Percentiles rank a stretch among this genome's conserved stretches.
Conservation (phyloP, 1,284 basidiomycete genomes). For the Somion occarium region DNA sequence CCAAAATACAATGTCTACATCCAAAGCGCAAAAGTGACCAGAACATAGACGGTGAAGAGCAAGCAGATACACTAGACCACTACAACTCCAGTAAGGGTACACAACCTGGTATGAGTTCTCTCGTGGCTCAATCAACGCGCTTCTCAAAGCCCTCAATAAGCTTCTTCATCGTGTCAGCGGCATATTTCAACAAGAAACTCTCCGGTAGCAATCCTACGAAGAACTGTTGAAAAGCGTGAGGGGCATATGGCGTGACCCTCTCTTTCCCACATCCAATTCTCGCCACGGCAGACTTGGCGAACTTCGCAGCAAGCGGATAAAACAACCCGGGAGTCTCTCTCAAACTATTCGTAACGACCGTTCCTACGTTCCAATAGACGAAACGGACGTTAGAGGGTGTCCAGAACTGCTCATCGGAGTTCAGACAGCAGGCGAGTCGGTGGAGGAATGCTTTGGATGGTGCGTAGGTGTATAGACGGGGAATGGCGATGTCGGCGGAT, state of each 20-base stretch:
- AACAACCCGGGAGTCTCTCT: constrained; percentile 6
- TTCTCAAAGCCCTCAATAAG: not conserved
- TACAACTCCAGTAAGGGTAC: too few species aligned
- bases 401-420: constrained; percentile 22
- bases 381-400: constrained; percentile 21
- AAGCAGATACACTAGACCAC: too few species aligned
- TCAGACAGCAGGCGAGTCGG: constrained; percentile 20
- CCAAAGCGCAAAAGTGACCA: too few species aligned
- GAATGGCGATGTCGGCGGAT: constrained; percentile 17
- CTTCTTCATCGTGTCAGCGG: not conserved
- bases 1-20: too few species aligned
- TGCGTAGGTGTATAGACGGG: constrained; percentile 22
- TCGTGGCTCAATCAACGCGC: not conserved
- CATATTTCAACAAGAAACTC: constrained; percentile 3
- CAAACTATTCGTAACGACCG: constrained; percentile 17
- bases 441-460: constrained; percentile 22
- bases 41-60: too few species aligned
- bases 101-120: too few species aligned
- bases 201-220: constrained; percentile 1
- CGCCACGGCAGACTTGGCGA: constrained; percentile 11
- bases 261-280: constrained; percentile 11
- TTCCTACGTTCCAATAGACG: constrained; percentile 19
- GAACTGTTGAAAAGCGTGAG: constrained; percentile 11
- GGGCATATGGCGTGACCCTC: constrained; percentile 7
- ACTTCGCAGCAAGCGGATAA: constrained; percentile 8